Evolutionary conservation across 768 basidiomycete genomes (phyloP).

Genomic region (Punctularia strigosozonata): DNA sequence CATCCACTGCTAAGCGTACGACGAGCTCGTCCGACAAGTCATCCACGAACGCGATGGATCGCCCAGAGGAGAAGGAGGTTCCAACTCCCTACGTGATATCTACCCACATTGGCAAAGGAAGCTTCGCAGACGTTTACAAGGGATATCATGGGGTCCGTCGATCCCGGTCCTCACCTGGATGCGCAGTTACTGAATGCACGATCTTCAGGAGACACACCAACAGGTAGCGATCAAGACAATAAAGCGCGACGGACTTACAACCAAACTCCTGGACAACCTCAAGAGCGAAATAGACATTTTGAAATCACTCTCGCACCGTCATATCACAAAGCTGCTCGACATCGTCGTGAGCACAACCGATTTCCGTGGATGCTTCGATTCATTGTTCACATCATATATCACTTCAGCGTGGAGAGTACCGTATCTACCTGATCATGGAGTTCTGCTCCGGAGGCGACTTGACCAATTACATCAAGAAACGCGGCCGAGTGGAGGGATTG

Average conservation of each 20-base stretch:
- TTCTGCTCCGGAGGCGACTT: conserved; percentile 95
- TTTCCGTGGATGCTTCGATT: not conserved
- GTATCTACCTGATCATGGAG: conserved; percentile 95
- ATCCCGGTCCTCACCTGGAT: not conserved
- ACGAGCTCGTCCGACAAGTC: no score
- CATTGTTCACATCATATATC: conserved; percentile 1
- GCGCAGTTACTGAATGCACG: not conserved
- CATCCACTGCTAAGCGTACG: not conserved
- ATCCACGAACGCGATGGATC: conserved; percentile 1
- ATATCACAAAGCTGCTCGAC: conserved; percentile 88
- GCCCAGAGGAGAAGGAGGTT: conserved; percentile 54
- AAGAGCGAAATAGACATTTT: conserved; percentile 96
- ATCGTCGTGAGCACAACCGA: conserved; percentile 56
- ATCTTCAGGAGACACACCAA: conserved; percentile 54
- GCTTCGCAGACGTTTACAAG: conserved; percentile 93
- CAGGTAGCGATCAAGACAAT: conserved; percentile 94
- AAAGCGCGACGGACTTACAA: conserved; percentile 71
- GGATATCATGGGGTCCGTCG: conserved; percentile 76
- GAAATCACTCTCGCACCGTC: conserved; percentile 84
- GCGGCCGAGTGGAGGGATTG: conserved; percentile 84
- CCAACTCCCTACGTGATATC: conserved; percentile 72
- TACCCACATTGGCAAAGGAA: conserved; percentile 75
- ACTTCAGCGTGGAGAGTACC: conserved; percentile 53
- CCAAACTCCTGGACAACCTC: conserved; percentile 94
- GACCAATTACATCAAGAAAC: conserved; percentile 93